phyloP scores from a whole-genome alignment of 2,329 filamentous ascomycete species.

The Penicillium frequentans region DNA sequence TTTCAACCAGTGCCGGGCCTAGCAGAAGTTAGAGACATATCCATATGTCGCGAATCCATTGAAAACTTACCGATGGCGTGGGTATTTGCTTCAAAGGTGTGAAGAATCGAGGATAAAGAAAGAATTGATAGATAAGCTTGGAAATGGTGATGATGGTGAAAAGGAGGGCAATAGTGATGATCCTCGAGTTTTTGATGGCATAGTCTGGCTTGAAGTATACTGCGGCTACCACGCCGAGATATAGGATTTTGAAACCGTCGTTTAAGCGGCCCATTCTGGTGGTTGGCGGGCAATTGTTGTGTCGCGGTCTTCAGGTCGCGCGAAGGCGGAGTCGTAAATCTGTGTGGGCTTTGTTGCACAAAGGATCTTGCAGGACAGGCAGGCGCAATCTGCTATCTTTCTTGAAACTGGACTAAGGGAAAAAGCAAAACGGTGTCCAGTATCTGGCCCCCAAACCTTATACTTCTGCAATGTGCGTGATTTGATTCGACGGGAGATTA shows the following conservation, averaged over 20 bases:
- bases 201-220: conserved; percentile 29
- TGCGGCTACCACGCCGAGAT: conserved; percentile 16
- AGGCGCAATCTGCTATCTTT: too few species aligned
- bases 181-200: conserved; percentile 28
- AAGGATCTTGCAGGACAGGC: too few species aligned
- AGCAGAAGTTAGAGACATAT: background rate
- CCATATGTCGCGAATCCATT: background rate
- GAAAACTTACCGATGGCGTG: conserved; percentile 47
- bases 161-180: conserved; percentile 22
- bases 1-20: conserved; percentile 45
- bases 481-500: too few species aligned
- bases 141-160: conserved; percentile 22
- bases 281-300: background rate
- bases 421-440: too few species aligned
- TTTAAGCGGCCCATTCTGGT: background rate
- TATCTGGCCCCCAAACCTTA: too few species aligned
- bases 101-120: conserved; percentile 60
- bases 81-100: conserved; percentile 61
- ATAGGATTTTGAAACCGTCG: conserved; percentile 10
- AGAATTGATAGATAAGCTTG: conserved; percentile 34
- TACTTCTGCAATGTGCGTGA: too few species aligned
- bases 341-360: too few species aligned
- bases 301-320: too few species aligned
- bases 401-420: too few species aligned
- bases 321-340: too few species aligned